Conservation (phyloP, 2,329 filamentous ascomycete species). For the Clonostachys rosea region DNA sequence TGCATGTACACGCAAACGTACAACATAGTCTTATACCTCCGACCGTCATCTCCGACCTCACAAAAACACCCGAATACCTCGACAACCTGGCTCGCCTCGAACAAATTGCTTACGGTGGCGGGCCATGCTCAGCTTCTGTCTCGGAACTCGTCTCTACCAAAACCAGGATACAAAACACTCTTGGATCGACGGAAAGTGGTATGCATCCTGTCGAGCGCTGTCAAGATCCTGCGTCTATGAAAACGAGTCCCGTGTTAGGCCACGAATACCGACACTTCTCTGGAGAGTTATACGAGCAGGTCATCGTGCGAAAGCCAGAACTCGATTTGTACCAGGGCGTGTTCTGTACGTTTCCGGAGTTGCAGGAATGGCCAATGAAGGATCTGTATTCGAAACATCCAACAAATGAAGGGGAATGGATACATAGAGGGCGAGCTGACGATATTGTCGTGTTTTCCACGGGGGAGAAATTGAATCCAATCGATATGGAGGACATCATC, state of each 20-base stretch:
- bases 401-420: conserved; percentile 21
- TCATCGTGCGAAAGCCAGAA: conserved; percentile 18
- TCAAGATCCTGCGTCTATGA: conserved; percentile 22
- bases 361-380: conserved; percentile 33
- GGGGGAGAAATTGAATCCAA: conserved; percentile 36
- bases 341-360: conserved; percentile 33
- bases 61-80: conserved; percentile 7
- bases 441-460: conserved; percentile 34
- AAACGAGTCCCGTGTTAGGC: conserved; percentile 9
- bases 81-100: conserved; percentile 10
- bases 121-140: conserved; percentile 14
- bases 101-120: conserved; percentile 17
- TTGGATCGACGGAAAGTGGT: conserved; percentile 23
- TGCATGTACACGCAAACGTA: conserved; percentile 8
- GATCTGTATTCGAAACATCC: conserved; percentile 35
- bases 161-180: conserved; percentile 14
- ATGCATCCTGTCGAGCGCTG: conserved; percentile 10
- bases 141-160: conserved; percentile 19
- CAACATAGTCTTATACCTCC: conserved; percentile 8
- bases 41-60: conserved; percentile 10
- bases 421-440: conserved; percentile 27
- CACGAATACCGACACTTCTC: conserved; percentile 11
- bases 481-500: conserved; percentile 25
- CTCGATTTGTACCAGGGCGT: conserved; percentile 19
- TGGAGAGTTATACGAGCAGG: conserved; percentile 21